Conservation (phyloP, 2,329 filamentous ascomycete species). For the Cladosporium sphaerospermum region DNA sequence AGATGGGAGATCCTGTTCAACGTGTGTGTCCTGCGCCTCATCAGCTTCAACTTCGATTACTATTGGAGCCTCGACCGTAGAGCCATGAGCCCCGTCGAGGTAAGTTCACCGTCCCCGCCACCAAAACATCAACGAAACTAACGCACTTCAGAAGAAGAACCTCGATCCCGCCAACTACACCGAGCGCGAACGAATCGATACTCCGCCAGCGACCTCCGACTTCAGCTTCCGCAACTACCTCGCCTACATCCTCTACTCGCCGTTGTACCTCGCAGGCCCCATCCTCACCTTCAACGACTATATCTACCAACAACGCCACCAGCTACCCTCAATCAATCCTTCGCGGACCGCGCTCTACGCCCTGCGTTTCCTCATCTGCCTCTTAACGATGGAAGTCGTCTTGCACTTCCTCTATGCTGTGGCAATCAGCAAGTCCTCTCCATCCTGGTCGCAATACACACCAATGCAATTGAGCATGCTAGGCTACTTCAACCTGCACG, state of each 20-base stretch:
- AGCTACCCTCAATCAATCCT: constrained; percentile 60
- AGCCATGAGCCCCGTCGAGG: constrained; percentile 68
- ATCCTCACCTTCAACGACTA: constrained; percentile 99
- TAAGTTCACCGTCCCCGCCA: constrained; percentile 43
- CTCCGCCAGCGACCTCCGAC: constrained; percentile 63
- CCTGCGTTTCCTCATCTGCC: constrained; percentile 69
- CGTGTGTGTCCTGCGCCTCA: constrained; percentile 81
- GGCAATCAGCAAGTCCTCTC: constrained; percentile 76
- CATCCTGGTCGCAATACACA: constrained; percentile 76
- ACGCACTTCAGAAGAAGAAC: constrained; percentile 90
- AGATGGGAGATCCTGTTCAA: constrained; percentile 99
- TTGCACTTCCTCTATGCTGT: constrained; percentile 91
- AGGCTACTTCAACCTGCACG: constrained; percentile 90
- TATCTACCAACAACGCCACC: constrained; percentile 75
- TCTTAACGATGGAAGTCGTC: constrained; percentile 85
- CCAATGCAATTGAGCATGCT: constrained; percentile 83
- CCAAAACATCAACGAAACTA: constrained; percentile 42
- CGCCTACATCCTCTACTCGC: constrained; percentile 84
- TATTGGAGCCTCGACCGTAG: constrained; percentile 77
- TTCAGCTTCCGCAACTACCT: constrained; percentile 82
- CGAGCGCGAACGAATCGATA: constrained; percentile 76
- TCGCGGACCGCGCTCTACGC: constrained; percentile 71
- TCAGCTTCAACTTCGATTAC: constrained; percentile 96
- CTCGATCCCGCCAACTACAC: constrained; percentile 80
- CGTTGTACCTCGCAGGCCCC: constrained; percentile 85